phyloP scores from a whole-genome alignment of 106 monocot genomes.

The Narthecium ossifragum region DNA sequence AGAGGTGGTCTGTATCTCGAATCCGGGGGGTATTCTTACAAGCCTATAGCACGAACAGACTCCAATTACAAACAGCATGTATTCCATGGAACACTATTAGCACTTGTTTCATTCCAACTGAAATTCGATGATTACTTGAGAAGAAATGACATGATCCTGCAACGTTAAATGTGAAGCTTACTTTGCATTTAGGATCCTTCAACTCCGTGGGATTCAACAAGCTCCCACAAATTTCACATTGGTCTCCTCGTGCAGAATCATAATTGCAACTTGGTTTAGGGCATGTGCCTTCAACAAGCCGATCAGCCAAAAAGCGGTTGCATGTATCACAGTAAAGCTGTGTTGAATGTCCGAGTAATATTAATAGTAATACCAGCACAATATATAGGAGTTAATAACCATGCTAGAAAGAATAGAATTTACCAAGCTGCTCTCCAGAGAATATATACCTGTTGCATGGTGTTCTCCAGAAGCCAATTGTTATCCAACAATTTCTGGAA shows the following conservation, averaged over 20 bases:
- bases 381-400: not conserved
- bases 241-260: conserved; percentile 83
- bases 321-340: conserved; percentile 94
- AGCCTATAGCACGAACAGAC: conserved; percentile 37
- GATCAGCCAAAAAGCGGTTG: conserved; percentile 77
- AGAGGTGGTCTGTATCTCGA: conserved; percentile 90
- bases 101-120: no score
- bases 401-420: not conserved
- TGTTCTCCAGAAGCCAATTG: conserved; percentile 80
- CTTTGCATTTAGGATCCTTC: conserved; percentile 92
- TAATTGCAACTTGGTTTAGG: conserved; percentile 70
- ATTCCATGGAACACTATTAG: no score
- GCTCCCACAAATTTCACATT: conserved; percentile 95
- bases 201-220: conserved; percentile 87
- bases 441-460: conserved; percentile 89
- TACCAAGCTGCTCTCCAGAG: not conserved
- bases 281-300: conserved; percentile 91
- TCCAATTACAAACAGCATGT: no score
- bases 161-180: conserved; percentile 15
- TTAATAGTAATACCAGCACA: not conserved
- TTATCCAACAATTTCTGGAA: conserved; percentile 74
- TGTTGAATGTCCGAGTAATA: conserved; percentile 2
- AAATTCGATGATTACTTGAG: not conserved
- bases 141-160: not conserved
- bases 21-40: conserved; percentile 66